Base-by-base conservation (phyloP, 1,284 basidiomycete genomes). In the Crepidotus sp. region DNA sequence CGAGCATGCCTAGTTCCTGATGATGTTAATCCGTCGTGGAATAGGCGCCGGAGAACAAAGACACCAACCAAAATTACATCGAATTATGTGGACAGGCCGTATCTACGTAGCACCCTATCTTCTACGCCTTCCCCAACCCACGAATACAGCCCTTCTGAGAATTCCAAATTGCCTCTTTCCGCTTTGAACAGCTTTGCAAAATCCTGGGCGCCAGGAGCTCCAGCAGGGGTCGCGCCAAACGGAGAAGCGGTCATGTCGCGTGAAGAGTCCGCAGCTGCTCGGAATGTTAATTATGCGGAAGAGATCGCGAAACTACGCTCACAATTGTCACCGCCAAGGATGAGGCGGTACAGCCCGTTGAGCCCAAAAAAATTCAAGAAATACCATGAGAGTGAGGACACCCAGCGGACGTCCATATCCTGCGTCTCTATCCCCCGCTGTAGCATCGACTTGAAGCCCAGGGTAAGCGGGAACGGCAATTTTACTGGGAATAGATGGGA, bases 401-500 rank as follows among this genome's bases (percentile, higher is more conserved):
- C 96, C 95, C 96, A 99, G 65, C 89, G 80, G 14, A 98, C 94
- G 61, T 98, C 92, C 81, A 99, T 90, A 62, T 98, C 95, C 6
- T 83, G 82, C 5, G 95, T 96, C 57, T 94, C 86, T 40, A 98
- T 89, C 38, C 95, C 95, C 40, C 94, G 80, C 59, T 98, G 94
- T 7, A 99, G 79, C 84, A 98, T 95, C n/a, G 89, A 86, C 64
- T 98, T 98, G 77, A 98, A 98, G 3, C 95, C 89, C 36, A 94
- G 74, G 4, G 96, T 98, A 43, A 98, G 68, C 0, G 96, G 96
- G 69, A 99, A 99, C 0, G 96, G 96, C 0, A 99, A 70, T 60
- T 94, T 95, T 65, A 98, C 92, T 95, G 58, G n/a, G 45, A 9
- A 18, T 14, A 13, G 17, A 42, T 18, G 36, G 13, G 19, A 49